Evolutionary conservation across 2,329 filamentous ascomycete species (phyloP), one percentile per base, ranked within the genome.

Genomic region (Fusarium fujikuroi): DNA sequence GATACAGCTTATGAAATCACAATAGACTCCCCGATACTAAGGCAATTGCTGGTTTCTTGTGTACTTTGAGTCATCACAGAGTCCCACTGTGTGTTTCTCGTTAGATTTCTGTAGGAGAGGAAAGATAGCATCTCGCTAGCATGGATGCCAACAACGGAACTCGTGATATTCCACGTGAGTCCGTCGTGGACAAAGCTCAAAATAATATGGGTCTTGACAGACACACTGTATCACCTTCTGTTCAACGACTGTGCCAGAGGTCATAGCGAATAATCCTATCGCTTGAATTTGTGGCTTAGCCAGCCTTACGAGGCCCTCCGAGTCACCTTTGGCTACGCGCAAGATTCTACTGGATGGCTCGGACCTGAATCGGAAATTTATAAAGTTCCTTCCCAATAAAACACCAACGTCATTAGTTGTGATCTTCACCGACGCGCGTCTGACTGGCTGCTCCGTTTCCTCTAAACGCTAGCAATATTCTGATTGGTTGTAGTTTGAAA

Each of bases 41-140:
- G 6, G 3, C 1, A 23, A 18, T 19, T 25, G 8, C 4, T 2
- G 6, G 2, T 15, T 19, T 9, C 16, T 25, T 8, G n/a, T 6
- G 4, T 34, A 2, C n/a, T 2, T 34, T 28, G 9, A 37, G 5
- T 12, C 21, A 2, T 9, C 9, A 9, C 2, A 9, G 10, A 12
- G 14, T n/a, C 10, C 4, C 23, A 21, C 23, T n/a, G 19, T n/a
- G 7, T 7, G 1, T 54, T 28, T 40, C 19, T n/a, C 18, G 10
- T 18, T 10, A 25, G 34, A 28, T 10, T n/a, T 28, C 19, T 21
- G 18, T 6, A 14, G 11, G 32, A 14, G 32, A 32, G 32, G 11
- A 32, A 32, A 32, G 32, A 32, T 4, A 32, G 32, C 32, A 32
- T 14, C 11, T 32, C 32, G 11, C 32, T 32, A 32, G 32, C 32